phyloP scores from a whole-genome alignment of 352 stramenopile species.

The Plasmopara muralis region DNA sequence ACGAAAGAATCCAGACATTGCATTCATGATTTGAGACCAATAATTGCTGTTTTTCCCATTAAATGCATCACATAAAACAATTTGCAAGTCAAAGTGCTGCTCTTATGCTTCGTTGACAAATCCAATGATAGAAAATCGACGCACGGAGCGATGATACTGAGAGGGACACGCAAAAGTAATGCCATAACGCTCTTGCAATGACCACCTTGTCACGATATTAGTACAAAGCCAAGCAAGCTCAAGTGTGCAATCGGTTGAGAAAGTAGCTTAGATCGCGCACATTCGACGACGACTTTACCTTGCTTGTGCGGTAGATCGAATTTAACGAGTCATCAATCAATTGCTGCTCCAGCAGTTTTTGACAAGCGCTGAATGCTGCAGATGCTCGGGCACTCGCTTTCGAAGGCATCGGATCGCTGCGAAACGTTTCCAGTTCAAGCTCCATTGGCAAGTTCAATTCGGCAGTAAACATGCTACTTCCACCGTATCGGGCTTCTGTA shows the following conservation, averaged over 20 bases:
- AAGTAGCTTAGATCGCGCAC: constrained; percentile 52
- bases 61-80: too few species aligned
- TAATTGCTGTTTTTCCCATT: background rate
- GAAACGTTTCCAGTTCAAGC: constrained; percentile 40
- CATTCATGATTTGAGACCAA: constrained; percentile 56
- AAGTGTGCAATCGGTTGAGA: constrained; percentile 35
- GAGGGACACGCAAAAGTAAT: background rate
- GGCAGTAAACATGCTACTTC: constrained; percentile 43
- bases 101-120: too few species aligned
- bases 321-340: constrained; percentile 63
- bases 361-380: constrained; percentile 54
- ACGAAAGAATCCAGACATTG: constrained; percentile 63
- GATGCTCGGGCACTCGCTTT: constrained; percentile 56
- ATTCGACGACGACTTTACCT: constrained; percentile 32
- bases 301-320: constrained; percentile 65
- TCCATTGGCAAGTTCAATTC: constrained; percentile 45
- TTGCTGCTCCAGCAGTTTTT: constrained; percentile 39
- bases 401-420: constrained; percentile 38
- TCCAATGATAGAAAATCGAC: too few species aligned
- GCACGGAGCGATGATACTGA: too few species aligned
- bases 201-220: background rate
- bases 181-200: background rate
- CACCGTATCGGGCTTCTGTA: constrained; percentile 21
- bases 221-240: background rate
- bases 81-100: too few species aligned